Base-by-base conservation (phyloP, 441 rosid species). In the California macrophylla region DNA sequence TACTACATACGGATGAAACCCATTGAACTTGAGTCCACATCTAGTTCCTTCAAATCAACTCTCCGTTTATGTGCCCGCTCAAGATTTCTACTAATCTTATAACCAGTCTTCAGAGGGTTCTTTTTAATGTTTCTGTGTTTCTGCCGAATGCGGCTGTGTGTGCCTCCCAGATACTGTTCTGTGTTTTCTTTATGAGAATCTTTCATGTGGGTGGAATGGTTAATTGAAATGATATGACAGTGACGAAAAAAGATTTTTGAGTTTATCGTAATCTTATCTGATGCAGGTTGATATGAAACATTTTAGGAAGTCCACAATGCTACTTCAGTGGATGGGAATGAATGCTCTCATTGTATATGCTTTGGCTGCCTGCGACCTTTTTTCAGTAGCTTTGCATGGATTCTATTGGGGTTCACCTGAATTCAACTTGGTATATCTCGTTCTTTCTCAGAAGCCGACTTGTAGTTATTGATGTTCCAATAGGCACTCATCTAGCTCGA, bases 281-380 rank as follows among this genome's bases (percentile, higher is more conserved):
- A 45, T 77, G 85, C 91, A 85, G 91, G 86, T 82, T 66, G 91
- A 83, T 47, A 78, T 85, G 23, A 82, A 82, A 67, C 73, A 81
- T 29, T 66, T 72, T 60, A 80, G 76, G 71, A 82, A 69, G 74
- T 82, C 82, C 8, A 54, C 72, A 18, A 67, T 72, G 68, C 66
- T 82, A 65, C 69, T 87, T 65, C 81, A 85, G 69, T 85, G 89
- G 87, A 82, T 82, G 85, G 89, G 87, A 69, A 80, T 85, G 89
- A 87, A 85, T 79, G 89, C 89, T 32, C 80, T 87, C 69, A 73
- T 85, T 47, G 54, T 85, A 28, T 87, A 78, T 68, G 84, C 82
- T 63, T 73, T 84, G 75, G 92, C 86, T 28, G 86, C 89, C 29
- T 81, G 82, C 69, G 81, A 85, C 58, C 78, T 87, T 75, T 83